Evolutionary conservation across 306 rosid genomes (phyloP).

Genomic region (Quercus rubra): DNA sequence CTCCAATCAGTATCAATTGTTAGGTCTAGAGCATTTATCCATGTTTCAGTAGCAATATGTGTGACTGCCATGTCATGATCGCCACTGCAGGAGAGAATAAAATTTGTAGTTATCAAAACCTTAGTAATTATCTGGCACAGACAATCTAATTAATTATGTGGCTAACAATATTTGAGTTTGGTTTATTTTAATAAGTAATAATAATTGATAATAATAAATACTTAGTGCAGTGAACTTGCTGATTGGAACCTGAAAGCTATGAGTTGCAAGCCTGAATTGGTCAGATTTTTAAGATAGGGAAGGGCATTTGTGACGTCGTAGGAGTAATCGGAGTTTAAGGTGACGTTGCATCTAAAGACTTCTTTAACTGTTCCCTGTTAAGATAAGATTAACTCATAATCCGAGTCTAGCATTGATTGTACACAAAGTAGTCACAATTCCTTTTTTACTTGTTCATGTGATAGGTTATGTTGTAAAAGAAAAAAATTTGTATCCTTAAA

Average conservation of each 20-base stretch:
- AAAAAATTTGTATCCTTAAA: no score
- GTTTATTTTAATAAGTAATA: no score
- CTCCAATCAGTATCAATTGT: not conserved
- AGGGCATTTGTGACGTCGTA: not conserved
- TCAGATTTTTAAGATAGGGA: slow-evolving; percentile 17
- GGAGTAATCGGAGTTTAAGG: slow-evolving; percentile 7
- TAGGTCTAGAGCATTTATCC: slow-evolving; percentile 15
- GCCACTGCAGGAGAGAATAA: slow-evolving; percentile 4
- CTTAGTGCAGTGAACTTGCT: not conserved
- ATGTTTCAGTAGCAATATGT: not conserved
- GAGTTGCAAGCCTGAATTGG: slow-evolving; percentile 10
- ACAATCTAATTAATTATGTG: no score
- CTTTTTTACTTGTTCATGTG: no score
- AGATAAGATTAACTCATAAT: not conserved
- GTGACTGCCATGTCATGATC: slow-evolving; percentile 21
- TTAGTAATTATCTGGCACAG: not conserved
- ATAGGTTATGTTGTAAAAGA: no score
- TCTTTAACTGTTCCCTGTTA: slow-evolving; percentile 18
- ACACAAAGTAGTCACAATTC: no score
- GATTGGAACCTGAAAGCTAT: slow-evolving; percentile 16
- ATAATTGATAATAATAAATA: no score
- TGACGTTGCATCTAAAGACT: slow-evolving; percentile 13
- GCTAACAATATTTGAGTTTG: no score
- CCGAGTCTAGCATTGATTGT: no score
- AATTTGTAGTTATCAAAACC: not conserved